Conservation (phyloP, 768 basidiomycete genomes). For the Mycena floridula region DNA sequence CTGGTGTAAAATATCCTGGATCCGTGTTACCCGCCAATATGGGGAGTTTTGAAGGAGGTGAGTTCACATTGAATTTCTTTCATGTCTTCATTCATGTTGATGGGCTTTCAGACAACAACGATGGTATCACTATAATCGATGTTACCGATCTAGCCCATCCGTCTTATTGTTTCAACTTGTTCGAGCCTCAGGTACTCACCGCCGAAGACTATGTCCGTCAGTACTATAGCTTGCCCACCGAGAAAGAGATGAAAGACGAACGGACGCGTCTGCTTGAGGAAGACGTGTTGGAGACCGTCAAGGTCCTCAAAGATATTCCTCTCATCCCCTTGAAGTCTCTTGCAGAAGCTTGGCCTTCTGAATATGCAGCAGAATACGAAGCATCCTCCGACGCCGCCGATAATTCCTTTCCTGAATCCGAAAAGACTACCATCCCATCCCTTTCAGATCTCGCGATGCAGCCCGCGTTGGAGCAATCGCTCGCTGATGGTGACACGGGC, state of each 20-base stretch:
- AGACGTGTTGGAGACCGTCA: not conserved
- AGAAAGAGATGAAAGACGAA: slow-evolving; percentile 1
- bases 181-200: not conserved
- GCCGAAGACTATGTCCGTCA: slow-evolving; percentile 14
- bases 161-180: slow-evolving; percentile 15
- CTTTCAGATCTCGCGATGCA: slow-evolving; percentile 20
- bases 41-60: slow-evolving; percentile 5
- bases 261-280: not conserved
- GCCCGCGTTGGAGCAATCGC: slow-evolving; percentile 18
- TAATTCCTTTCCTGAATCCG: not conserved
- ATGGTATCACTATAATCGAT: slow-evolving; percentile 24
- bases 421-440: slow-evolving; percentile 9
- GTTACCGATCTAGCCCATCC: slow-evolving; percentile 17
- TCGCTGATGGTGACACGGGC: slow-evolving; percentile 15
- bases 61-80: not conserved
- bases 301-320: not conserved
- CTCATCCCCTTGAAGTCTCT: slow-evolving; percentile 15
- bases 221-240: slow-evolving; percentile 10
- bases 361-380: slow-evolving; percentile 7
- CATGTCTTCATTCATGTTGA: not conserved
- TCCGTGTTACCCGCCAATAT: slow-evolving; percentile 10
- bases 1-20: slow-evolving; percentile 1
- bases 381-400: not conserved
- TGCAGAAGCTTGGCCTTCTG: slow-evolving; percentile 19
- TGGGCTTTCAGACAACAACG: slow-evolving; percentile 22